Evolutionary conservation across 2,329 filamentous ascomycete genomes (phyloP), one percentile per base, ranked within the genome.

Genomic region (Colletotrichum sp.): DNA sequence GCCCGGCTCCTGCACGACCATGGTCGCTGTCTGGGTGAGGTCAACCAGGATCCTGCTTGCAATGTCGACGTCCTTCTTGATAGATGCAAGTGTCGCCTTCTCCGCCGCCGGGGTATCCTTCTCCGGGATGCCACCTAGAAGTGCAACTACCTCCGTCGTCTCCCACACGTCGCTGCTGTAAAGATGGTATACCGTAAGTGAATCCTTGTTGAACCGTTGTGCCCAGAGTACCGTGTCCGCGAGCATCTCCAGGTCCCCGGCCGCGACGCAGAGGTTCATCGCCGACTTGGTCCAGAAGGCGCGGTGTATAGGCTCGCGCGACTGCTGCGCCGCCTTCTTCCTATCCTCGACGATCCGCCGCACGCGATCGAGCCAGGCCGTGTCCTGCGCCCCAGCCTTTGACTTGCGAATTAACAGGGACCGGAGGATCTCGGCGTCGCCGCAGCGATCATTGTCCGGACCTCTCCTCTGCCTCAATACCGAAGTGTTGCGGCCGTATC

Each of bases 161-260:
- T 21, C 48, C 14, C 80, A 58, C 0, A 70, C 56, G 0, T 70
- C 28, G 1, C 1, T 30, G 10, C 52, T 55, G 65, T 81, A 83
- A 2, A 83, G 7, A 3, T 69, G 64, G 1, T 24, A 64, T 2
- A 75, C 64, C 0, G 77, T 74, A 3, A 77, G 55, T 1, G 76
- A 36, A 38, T 83, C 82, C 24, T 80, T 82, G 65, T 80, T 79
- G 56, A 81, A 84, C 2, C 82, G 79, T 4, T 77, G 75, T 1
- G 80, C 80, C 83, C 82, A 84, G 0, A 76, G 24, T 4, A 82
- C 34, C 1, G 79, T 79, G 6, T 81, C 78, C 7, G 69, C 65
- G 4, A 83, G 61, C 0, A 78, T 59, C 5, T 79, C 77, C 4
- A 81, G 26, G 21, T 81, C 79, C 3, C 79, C 79, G 3, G 74